These are phyloP conservation scores for Halteria grandinella DNA, from an alignment of 73 alveolate species.

Conservation along the genomic window DNA sequence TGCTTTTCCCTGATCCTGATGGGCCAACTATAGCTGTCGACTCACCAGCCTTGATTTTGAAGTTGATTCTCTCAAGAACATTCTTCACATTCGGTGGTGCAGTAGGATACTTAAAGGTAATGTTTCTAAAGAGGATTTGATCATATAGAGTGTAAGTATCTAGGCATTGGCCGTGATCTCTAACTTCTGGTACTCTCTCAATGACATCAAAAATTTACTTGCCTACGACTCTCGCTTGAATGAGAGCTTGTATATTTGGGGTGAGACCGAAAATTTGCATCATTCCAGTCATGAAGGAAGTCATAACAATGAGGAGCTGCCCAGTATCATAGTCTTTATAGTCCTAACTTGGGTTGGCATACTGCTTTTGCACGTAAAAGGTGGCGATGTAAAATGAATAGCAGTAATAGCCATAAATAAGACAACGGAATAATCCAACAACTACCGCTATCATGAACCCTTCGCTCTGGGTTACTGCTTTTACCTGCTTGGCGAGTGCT, in stretches of 20 bases:
- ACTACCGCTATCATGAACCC: constrained; percentile 54
- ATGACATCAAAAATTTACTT: constrained; percentile 14
- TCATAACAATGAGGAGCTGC: constrained; percentile 48
- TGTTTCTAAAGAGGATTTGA: background rate
- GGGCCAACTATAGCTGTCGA: constrained; percentile 83
- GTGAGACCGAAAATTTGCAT: constrained; percentile 24
- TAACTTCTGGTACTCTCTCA: constrained; percentile 43
- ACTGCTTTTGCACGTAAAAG: constrained; percentile 42
- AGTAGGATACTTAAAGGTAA: constrained; percentile 36
- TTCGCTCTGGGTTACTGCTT: background rate
- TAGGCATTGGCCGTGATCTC: background rate
- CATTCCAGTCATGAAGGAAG: too few relatives aligned
- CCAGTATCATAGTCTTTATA: constrained; percentile 64
- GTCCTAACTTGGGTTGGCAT: constrained; percentile 38
- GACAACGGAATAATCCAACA: constrained; percentile 53
- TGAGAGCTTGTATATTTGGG: constrained; percentile 67
- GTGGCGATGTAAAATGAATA: constrained; percentile 69
- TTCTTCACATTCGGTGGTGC: background rate
- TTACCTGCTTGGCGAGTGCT: background rate
- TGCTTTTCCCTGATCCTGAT: constrained; percentile 85
- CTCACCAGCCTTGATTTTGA: constrained; percentile 66
- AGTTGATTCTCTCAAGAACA: constrained; percentile 62
- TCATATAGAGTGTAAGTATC: background rate
- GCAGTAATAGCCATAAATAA: constrained; percentile 57
- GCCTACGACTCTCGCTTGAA: constrained; percentile 65